Evolutionary conservation across 441 rosid genomes (phyloP).

Genomic region (Euphorbia schlechtendalii): DNA sequence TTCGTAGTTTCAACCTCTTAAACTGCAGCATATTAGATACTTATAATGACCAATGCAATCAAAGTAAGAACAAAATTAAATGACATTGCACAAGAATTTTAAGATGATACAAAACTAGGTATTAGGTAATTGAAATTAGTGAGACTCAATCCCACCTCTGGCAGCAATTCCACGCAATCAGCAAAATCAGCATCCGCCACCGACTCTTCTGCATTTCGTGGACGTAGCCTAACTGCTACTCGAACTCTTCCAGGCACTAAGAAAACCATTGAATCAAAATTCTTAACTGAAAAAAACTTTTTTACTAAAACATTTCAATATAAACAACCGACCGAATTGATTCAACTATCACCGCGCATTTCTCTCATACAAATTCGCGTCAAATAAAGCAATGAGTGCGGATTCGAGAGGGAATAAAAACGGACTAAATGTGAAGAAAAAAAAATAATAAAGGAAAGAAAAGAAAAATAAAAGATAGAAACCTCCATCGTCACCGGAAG

Average conservation of each 20-base stretch:
- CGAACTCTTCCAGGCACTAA: conserved; percentile 90
- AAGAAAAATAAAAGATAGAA: neutral
- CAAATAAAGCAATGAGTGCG: neutral
- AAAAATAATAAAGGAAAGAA: neutral
- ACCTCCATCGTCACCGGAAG: conserved; percentile 58
- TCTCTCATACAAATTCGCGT: neutral
- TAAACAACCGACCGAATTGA: neutral
- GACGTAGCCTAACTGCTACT: conserved; percentile 85
- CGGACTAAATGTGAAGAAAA: neutral
- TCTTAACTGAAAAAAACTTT: too few relatives aligned
- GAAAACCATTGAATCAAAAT: neutral
- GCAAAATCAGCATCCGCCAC: conserved; percentile 91
- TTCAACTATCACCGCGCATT: neutral
- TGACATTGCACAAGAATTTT: neutral
- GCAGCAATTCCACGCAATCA: conserved; percentile 85
- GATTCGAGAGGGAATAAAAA: neutral
- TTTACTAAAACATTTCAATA: too few relatives aligned
- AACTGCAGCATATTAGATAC: conserved; percentile 34
- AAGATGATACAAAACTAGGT: neutral
- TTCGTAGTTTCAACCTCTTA: conserved; percentile 84
- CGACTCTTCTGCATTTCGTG: conserved; percentile 72
- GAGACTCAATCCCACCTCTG: conserved; percentile 50
- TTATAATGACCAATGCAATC: conserved; percentile 6
- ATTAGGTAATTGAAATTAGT: neutral
- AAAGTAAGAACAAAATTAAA: conserved; percentile 3